Percentiles rank a stretch among this genome's conserved stretches.
Conservation (phyloP, 108 stramenopile species). For the Nannochloropsis granulata region DNA sequence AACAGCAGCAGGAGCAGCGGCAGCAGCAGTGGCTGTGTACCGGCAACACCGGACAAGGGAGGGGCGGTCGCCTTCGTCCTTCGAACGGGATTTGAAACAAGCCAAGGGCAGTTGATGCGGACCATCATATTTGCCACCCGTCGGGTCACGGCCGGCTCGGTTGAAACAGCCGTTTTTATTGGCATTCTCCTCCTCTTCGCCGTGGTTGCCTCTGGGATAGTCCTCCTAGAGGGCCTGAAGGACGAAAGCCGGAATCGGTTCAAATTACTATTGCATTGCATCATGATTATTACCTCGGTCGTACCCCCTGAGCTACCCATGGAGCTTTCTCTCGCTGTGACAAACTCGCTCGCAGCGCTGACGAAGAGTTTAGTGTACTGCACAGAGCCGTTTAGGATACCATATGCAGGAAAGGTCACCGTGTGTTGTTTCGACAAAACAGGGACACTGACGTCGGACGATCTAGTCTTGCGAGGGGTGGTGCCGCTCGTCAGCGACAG, state of each 20-base stretch:
- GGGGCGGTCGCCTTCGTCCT: slow-evolving; percentile 58
- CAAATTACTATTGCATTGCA: slow-evolving; percentile 79
- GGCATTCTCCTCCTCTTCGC: slow-evolving; percentile 66
- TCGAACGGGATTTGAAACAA: slow-evolving; percentile 83
- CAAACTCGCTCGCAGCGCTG: slow-evolving; percentile 65
- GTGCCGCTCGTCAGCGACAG: background rate
- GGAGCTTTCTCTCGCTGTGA: slow-evolving; percentile 87
- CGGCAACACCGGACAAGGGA: slow-evolving; percentile 62
- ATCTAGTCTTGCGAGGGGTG: slow-evolving; percentile 66
- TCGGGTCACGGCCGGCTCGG: slow-evolving; percentile 48
- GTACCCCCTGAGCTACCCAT: slow-evolving; percentile 93
- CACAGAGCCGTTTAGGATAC: slow-evolving; percentile 91
- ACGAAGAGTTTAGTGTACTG: slow-evolving; percentile 64
- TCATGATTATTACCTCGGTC: slow-evolving; percentile 83
- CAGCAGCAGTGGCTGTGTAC: slow-evolving; percentile 12
- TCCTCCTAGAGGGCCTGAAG: slow-evolving; percentile 58
- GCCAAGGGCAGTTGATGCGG: slow-evolving; percentile 77
- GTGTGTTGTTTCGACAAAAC: slow-evolving; percentile 96
- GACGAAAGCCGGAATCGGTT: slow-evolving; percentile 65
- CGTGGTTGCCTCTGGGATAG: slow-evolving; percentile 54
- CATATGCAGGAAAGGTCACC: slow-evolving; percentile 59
- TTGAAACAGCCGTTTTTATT: slow-evolving; percentile 79
- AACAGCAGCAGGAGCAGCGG: background rate
- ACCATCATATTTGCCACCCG: slow-evolving; percentile 69
- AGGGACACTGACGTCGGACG: slow-evolving; percentile 85